Evolutionary conservation across 169 alveolate genomes (phyloP).

Genomic region (Plasmodium reichenowi): DNA sequence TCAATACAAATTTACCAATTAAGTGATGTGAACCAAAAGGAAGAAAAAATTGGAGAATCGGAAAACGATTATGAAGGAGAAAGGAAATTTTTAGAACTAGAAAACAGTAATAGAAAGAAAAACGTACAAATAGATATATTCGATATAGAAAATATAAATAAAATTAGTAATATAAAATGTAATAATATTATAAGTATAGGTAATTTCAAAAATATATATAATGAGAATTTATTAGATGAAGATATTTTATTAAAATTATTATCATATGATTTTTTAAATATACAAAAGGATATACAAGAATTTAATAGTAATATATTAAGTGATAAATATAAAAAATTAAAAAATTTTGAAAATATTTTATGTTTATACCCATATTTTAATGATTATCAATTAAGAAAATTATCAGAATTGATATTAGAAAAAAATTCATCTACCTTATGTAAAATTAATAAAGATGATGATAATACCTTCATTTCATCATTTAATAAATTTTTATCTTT

Average conservation of each 20-base stretch:
- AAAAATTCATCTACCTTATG: conserved; percentile 18
- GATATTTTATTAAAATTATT: conserved; percentile 53
- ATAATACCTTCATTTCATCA: conserved; percentile 15
- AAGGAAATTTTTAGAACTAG: conserved; percentile 29
- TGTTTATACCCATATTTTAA: conserved; percentile 65
- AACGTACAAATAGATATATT: conserved; percentile 34
- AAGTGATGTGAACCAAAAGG: not conserved
- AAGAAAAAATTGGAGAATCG: not conserved
- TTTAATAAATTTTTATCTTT: conserved; percentile 38
- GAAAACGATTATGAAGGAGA: conserved; percentile 10
- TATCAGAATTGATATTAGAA: conserved; percentile 62
- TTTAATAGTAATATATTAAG: conserved; percentile 46
- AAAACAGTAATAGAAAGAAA: conserved; percentile 27
- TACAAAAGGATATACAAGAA: conserved; percentile 72
- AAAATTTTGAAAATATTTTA: conserved; percentile 70
- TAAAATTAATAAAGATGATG: conserved; percentile 13
- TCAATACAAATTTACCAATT: too few relatives aligned
- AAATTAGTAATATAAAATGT: conserved; percentile 58
- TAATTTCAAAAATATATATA: conserved; percentile 71
- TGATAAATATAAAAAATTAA: conserved; percentile 71
- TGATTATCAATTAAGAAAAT: conserved; percentile 66
- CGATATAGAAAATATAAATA: conserved; percentile 57
- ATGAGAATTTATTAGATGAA: conserved; percentile 68
- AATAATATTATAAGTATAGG: conserved; percentile 74
- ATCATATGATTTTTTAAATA: conserved; percentile 38